Conservation (phyloP, 2,329 filamentous ascomycete species). For the Coniochaeta hoffmannii region DNA sequence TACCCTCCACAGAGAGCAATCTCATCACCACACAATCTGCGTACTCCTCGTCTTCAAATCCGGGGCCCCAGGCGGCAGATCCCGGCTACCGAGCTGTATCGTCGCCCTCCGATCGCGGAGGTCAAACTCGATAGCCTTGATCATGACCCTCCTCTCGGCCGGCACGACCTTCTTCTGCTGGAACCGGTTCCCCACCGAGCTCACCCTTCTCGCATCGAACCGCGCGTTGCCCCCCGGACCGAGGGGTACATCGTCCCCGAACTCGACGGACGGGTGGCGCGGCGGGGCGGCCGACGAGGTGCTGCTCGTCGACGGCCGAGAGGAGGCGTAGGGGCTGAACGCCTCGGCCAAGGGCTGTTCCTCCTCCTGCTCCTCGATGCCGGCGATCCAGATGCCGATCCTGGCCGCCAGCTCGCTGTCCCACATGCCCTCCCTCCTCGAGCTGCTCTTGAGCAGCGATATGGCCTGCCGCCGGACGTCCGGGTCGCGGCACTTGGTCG, state of each 20-base stretch:
- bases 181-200: conserved; percentile 14
- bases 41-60: conserved; percentile 41
- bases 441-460: conserved; percentile 49
- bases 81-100: conserved; percentile 46
- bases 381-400: conserved; percentile 48
- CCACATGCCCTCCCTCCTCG: conserved; percentile 62
- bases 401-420: conserved; percentile 52
- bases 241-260: conserved; percentile 25
- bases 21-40: conserved; percentile 41
- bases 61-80: conserved; percentile 34
- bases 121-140: conserved; percentile 49
- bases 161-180: conserved; percentile 32
- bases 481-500: conserved; percentile 56
- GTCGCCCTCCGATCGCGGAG: conserved; percentile 41
- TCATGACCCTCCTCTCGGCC: conserved; percentile 47
- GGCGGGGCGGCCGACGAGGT: conserved; percentile 14
- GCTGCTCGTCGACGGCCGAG: conserved; percentile 18
- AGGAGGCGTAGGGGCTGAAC: not conserved
- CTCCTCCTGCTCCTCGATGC: conserved; percentile 43
- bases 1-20: too few species aligned
- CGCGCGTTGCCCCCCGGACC: conserved; percentile 37
- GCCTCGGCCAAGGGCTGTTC: conserved; percentile 1
- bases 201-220: conserved; percentile 24
- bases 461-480: conserved; percentile 52
- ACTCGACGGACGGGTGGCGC: conserved; percentile 22